These are phyloP conservation scores for Septoria linicola DNA, from an alignment of 2,329 filamentous ascomycete species.

Conservation along the genomic window DNA sequence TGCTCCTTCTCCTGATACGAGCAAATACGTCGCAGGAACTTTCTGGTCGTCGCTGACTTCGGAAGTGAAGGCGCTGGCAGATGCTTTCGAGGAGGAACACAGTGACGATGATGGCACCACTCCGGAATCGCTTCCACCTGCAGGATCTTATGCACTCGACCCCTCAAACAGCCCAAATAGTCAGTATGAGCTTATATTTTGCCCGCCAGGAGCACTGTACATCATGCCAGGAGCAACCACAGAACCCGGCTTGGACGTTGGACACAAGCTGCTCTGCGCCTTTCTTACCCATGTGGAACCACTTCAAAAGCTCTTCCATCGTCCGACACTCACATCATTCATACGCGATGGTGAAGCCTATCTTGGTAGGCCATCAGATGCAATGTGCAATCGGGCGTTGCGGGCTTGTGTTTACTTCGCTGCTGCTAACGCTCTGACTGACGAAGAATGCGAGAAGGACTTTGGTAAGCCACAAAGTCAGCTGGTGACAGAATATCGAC, in stretches of 20 bases:
- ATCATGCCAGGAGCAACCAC: constrained; percentile 35
- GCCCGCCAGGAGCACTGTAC: constrained; percentile 34
- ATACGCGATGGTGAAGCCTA: constrained; percentile 30
- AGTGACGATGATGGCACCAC: constrained; percentile 24
- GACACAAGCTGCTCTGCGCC: constrained; percentile 23
- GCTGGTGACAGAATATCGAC: constrained; percentile 29
- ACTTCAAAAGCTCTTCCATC: constrained; percentile 34
- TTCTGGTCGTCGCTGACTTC: constrained; percentile 37
- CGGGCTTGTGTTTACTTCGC: constrained; percentile 36
- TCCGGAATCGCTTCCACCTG: constrained; percentile 23
- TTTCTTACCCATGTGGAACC: constrained; percentile 35
- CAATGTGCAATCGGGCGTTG: constrained; percentile 31
- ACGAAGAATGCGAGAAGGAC: constrained; percentile 31
- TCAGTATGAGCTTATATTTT: constrained; percentile 35
- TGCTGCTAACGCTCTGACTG: constrained; percentile 33
- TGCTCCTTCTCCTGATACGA: constrained; percentile 21
- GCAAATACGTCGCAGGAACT: constrained; percentile 34
- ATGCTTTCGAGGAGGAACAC: constrained; percentile 35
- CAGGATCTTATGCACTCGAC: constrained; percentile 15
- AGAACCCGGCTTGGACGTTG: constrained; percentile 27
- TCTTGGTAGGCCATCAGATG: constrained; percentile 27
- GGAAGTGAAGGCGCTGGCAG: constrained; percentile 36
- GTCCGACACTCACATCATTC: constrained; percentile 29
- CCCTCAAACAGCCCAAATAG: constrained; percentile 6
- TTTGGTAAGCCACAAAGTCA: constrained; percentile 26